A percentile compares a stretch with the other conserved stretches of the same genome.
phyloP scores from a whole-genome alignment of 2,329 filamentous ascomycete species.

The Fusarium sp. region DNA sequence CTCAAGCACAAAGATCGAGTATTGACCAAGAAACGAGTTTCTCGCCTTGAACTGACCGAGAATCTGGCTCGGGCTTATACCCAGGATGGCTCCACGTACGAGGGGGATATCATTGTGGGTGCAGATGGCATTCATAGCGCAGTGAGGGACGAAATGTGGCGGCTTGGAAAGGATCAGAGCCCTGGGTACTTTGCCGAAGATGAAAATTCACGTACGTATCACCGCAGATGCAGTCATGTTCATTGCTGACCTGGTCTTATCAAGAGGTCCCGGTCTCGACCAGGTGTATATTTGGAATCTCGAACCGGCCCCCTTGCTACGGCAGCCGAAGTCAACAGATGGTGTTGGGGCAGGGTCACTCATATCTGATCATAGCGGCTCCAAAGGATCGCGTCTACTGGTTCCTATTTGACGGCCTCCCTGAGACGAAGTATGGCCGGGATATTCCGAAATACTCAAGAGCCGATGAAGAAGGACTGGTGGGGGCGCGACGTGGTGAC shows the following conservation, averaged over 20 bases:
- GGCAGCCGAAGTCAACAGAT: not conserved
- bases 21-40: not conserved
- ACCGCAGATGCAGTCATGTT: not conserved
- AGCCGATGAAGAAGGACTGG: not conserved
- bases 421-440: not conserved
- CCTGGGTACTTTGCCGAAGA: not conserved
- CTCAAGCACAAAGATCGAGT: not conserved
- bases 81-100: not conserved
- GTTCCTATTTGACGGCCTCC: not conserved
- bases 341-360: not conserved
- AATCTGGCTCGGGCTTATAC: not conserved
- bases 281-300: slow-evolving; percentile 24
- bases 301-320: slow-evolving; percentile 1
- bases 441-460: not conserved
- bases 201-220: not conserved
- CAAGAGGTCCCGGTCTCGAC: not conserved
- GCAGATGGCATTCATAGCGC: slow-evolving; percentile 22
- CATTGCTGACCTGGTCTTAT: not conserved
- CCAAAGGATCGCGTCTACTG: not conserved
- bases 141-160: not conserved
- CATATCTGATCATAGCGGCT: not conserved
- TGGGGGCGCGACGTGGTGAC: not conserved
- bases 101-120: not conserved
- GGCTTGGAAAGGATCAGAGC: not conserved
- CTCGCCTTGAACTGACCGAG: not conserved